Conservation (phyloP, 2,329 filamentous ascomycete genomes). For the Trichoderma aggressivum region DNA sequence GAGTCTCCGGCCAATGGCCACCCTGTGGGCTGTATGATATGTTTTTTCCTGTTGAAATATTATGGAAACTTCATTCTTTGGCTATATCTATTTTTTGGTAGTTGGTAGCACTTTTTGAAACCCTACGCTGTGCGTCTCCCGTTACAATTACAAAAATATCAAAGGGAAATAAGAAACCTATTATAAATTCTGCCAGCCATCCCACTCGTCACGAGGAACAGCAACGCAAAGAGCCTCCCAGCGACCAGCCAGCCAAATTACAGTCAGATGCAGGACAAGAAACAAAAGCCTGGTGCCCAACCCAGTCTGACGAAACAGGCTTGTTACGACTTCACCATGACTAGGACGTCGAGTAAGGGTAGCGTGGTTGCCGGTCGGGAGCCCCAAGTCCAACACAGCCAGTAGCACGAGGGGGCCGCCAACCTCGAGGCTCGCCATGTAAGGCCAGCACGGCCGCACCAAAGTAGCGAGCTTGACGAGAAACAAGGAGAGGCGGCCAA, state of each 20-base stretch:
- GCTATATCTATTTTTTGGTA: not conserved
- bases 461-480: slow-evolving; percentile 65
- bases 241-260: slow-evolving; percentile 34
- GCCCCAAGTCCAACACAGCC: slow-evolving; percentile 63
- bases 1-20: no score
- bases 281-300: slow-evolving; percentile 32
- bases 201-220: slow-evolving; percentile 29
- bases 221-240: slow-evolving; percentile 35
- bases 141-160: not conserved
- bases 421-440: slow-evolving; percentile 61
- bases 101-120: not conserved
- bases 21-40: not conserved
- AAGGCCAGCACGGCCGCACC: slow-evolving; percentile 67
- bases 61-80: not conserved
- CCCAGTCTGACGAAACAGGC: slow-evolving; percentile 27
- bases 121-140: not conserved
- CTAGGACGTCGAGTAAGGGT: slow-evolving; percentile 9
- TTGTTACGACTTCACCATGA: slow-evolving; percentile 21
- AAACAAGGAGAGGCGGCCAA: slow-evolving; percentile 59
- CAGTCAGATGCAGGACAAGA: slow-evolving; percentile 33
- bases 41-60: not conserved
- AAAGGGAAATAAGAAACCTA: not conserved
- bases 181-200: slow-evolving; percentile 27
- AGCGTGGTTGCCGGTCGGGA: slow-evolving; percentile 28
- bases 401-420: slow-evolving; percentile 65